Conservation (phyloP, 345 rosid genomes). For the Capsella bursapastoris region DNA sequence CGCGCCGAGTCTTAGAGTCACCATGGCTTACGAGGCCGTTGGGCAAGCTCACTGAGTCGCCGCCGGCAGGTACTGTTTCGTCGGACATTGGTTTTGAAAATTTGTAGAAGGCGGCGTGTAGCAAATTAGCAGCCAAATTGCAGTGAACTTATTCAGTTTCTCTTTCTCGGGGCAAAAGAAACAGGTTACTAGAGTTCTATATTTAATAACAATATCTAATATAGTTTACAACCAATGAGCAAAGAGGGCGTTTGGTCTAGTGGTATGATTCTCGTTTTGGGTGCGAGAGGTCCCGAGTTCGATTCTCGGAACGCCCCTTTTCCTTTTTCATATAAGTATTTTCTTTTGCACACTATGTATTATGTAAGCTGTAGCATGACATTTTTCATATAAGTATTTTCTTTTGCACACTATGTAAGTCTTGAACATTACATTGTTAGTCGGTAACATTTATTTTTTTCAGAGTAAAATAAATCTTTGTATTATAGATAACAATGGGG, state of each 20-base stretch:
- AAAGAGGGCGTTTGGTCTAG: conserved; percentile 76
- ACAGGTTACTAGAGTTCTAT: background rate
- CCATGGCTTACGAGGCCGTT: conserved; percentile 21
- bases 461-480: too few relatives aligned
- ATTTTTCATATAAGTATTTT: background rate
- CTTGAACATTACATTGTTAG: too few relatives aligned
- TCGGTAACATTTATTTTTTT: too few relatives aligned
- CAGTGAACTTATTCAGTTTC: background rate
- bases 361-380: too few relatives aligned
- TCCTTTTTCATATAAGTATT: background rate
- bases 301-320: conserved; percentile 73
- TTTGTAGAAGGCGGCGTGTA: conserved; percentile 27
- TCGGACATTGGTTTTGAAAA: conserved; percentile 48
- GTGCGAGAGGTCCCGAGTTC: conserved; percentile 91
- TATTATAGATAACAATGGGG: too few relatives aligned
- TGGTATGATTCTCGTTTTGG: conserved; percentile 87
- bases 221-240: too few relatives aligned
- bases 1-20: conserved; percentile 45
- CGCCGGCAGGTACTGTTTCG: conserved; percentile 31
- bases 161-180: background rate
- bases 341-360: background rate
- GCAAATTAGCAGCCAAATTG: background rate
- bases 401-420: background rate
- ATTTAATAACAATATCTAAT: too few relatives aligned
- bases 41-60: conserved; percentile 11